Base-by-base conservation (phyloP, 257 asterid genomes). In the Scutellaria minor region DNA sequence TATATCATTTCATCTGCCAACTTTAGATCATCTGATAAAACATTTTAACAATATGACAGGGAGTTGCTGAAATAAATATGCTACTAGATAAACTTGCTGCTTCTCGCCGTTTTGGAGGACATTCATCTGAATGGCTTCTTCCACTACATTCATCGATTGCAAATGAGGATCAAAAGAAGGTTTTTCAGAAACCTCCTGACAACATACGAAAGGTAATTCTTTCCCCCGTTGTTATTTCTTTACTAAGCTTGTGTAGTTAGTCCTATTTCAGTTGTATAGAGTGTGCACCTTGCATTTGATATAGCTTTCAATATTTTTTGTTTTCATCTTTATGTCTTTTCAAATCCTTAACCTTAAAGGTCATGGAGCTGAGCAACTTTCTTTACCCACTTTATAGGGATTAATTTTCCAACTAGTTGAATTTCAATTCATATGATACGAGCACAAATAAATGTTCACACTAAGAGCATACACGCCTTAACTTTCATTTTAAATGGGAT, bases 81-180 rank as follows among this genome's bases (percentile, higher is more conserved):
- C 77, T 94, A 65, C 85, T 79, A 8, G 99, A 94, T 76, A 89
- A 83, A 80, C 93, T 94, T 63, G 75, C 90, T 56, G 96, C 87
- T 45, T 83, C 85, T 69, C 89, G 81, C 78, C 96, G 83, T 74
- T 94, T 91, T 82, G 89, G 97, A 56, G 97, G 97, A 60, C 76
- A 64, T 13, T 83, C 93, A 79, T 94, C 96, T 74, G 95, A 91
- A 51, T 94, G 99, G 97, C 86, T 94, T 81, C 93, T 94, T 76
- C 97, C 99, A 46, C 77, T 94, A 68, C 97, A 94, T 85, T 94
- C 98, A 81, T 91, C 98, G 56, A 82, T 94, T 66, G 91, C 96
- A 78, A 87, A 96, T 44, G 97, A 87, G 82, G 97, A 94, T 84
- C 98, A 94, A 74, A 88, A 83, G 81, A 94, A 84, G 84, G 98